A percentile compares a stretch with the other conserved stretches of the same genome.
Evolutionary conservation across 1,284 basidiomycete genomes (phyloP).

Genomic region (Cryptococcus jaspeensis): DNA sequence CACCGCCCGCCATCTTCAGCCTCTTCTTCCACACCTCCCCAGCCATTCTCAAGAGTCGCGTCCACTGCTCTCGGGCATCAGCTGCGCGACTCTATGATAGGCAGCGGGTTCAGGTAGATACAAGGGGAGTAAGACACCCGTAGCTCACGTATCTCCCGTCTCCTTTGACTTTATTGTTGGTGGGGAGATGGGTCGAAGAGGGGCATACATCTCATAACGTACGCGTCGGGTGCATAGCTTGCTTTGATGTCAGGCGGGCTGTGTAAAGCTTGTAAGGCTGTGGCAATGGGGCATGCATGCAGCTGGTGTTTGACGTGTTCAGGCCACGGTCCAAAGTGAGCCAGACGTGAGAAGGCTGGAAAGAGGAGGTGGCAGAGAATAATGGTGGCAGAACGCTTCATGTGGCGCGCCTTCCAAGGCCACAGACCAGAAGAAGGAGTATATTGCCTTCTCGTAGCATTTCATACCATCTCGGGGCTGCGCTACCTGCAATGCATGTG

Average conservation of each 20-base stretch:
- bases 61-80: neutral
- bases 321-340: too few species aligned
- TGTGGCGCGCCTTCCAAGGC: too few species aligned
- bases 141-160: slow-evolving; percentile 51
- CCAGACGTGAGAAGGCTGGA: too few species aligned
- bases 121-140: slow-evolving; percentile 10
- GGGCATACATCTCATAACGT: slow-evolving; percentile 31
- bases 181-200: slow-evolving; percentile 51
- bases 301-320: too few species aligned
- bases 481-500: too few species aligned
- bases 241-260: neutral
- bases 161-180: slow-evolving; percentile 27
- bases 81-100: neutral
- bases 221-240: too few species aligned
- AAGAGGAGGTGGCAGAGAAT: too few species aligned
- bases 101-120: slow-evolving; percentile 11
- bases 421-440: too few species aligned
- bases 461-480: too few species aligned
- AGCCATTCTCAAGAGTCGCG: neutral
- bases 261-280: neutral
- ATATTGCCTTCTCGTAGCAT: too few species aligned
- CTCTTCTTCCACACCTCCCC: slow-evolving; percentile 2
- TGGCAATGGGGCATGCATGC: too few species aligned
- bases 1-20: neutral
- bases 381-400: too few species aligned